Base-by-base conservation (phyloP, 306 rosid genomes). In the Fragaria iinumae region DNA sequence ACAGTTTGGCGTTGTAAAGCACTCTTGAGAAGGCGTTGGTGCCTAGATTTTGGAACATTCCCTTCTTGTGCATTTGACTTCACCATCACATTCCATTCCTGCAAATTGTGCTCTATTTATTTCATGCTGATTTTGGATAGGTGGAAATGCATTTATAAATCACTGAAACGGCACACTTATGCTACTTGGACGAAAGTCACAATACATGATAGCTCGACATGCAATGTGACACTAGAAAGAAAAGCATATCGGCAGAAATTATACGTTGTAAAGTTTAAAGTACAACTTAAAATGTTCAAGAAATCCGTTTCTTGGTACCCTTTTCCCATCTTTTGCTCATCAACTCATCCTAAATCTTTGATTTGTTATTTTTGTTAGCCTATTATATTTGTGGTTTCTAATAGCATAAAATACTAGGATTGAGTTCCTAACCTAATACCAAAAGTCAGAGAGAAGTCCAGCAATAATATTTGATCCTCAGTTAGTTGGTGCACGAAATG, bases 31-130 rank as follows among this genome's bases (percentile, higher is more conserved):
- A 96, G 96, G 67, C 89, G 88, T 13, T 73, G 87, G 84, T 96
- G 98, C 83, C 93, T 92, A 36, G 97, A 91, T 82, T 91, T 96
- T 59, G 91, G 88, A 81, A 84, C 80, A 84, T 86, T 90, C 83
- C 76, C 81, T 77, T 91, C 99, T 97, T 92, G 84, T 83, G 87
- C 71, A 50, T 69, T 63, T 39, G 69, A 64, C 68, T 76, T 75
- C 62, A 65, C 18, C 59, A 77, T 56, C 23, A 56, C 69, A 71
- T 50, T 47, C 63, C 21, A 18, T 27, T 45, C 72, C 11, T 69
- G 52, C 69, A 64, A 27, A 52, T 2, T 11, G 0, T 48, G 29
- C 49, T 29, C 25, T 44, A 65, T 38, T 41, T 11, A 72, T 20
- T 14, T 53, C 23, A 55, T 49, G 49, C 79, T 47, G 43, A 48